Percentiles rank a stretch among this genome's conserved stretches.
Conservation (phyloP, 2,329 filamentous ascomycete genomes). For the Coniochaeta sp. region DNA sequence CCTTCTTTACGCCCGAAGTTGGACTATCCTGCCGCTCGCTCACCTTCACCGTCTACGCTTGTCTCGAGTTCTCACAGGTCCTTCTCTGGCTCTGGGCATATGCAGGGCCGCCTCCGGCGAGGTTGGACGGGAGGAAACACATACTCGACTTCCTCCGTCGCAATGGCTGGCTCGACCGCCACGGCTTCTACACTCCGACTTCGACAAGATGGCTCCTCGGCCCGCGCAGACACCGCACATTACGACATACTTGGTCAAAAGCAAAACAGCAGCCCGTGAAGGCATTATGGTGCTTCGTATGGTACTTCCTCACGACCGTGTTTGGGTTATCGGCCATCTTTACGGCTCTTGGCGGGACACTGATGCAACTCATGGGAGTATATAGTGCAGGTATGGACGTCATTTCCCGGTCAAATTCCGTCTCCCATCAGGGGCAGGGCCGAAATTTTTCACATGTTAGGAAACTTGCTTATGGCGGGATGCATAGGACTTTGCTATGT, state of each 20-base stretch:
- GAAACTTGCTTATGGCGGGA: not conserved
- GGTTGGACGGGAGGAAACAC: not conserved
- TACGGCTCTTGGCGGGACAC: conserved; percentile 16
- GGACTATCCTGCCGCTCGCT: conserved; percentile 17
- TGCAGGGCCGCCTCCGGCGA: conserved; percentile 5
- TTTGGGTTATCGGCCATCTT: conserved; percentile 33
- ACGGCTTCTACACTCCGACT: conserved; percentile 13
- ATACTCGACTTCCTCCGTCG: conserved; percentile 6
- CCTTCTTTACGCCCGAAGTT: conserved; percentile 14
- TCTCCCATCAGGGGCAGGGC: no score
- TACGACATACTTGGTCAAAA: conserved; percentile 1
- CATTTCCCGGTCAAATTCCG: no score
- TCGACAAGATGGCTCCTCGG: conserved; percentile 8
- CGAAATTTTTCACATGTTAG: not conserved
- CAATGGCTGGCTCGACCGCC: conserved; percentile 12
- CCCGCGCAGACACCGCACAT: not conserved
- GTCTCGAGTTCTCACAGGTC: conserved; percentile 9
- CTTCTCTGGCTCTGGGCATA: conserved; percentile 18
- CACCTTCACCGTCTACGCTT: conserved; percentile 13
- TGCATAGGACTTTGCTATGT: conserved; percentile 11
- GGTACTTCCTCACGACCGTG: conserved; percentile 8
- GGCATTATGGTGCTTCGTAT: conserved; percentile 12
- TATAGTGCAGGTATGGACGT: conserved; percentile 8
- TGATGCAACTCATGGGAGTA: conserved; percentile 18
- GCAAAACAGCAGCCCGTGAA: conserved; percentile 3